Evolutionary conservation across 2,329 filamentous ascomycete genomes (phyloP), one percentile per base, ranked within the genome.

Genomic region (Amauroascus verrucosus): DNA sequence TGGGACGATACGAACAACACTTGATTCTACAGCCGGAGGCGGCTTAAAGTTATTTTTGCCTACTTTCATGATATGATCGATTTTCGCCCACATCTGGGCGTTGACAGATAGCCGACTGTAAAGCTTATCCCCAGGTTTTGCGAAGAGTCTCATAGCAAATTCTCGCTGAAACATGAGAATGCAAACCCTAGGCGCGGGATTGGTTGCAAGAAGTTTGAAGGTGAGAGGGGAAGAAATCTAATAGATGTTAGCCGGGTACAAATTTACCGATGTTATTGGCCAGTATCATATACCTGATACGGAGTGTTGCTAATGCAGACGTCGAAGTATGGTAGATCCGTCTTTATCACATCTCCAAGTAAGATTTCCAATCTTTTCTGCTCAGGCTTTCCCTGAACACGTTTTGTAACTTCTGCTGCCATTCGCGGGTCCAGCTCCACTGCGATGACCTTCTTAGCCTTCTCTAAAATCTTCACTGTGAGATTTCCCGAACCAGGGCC

Each of bases 141-240:
- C 93, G 54, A 94, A 91, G 33, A 97, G 75, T 37, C 91, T 82
- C 68, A 95, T 83, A 16, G 90, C 90, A 64, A 96, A 96, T 72
- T 97, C 91, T 65, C 89, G 83, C 74, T 97, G 91, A 64, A 95
- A 93, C 89, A 95, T 95, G 72, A 97, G 88, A 59, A 97, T 81
- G 62, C 85, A 90, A 56, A 82, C 83, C 32, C 91, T 77, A 0
- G 93, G 93, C 0, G 89, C 84, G 41, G 88, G 88, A 3, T 81
- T 82, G 58, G 91, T 82, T 26, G 86, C 81, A 49, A 97, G 80
- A 45, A 97, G 82, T 70, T 91, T 84, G 77, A 96, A 96, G 49
- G 93, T 89, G 45, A 98, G 76, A 1, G 91, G 93, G 58, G 84
- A 89, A 9, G 88, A 95, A 65, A 97, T 97, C 77, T 86, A 65